These are phyloP conservation scores for Tardiomyces digboiensis DNA, from an alignment of 1,139 yeast genomes.

Conservation along the genomic window DNA sequence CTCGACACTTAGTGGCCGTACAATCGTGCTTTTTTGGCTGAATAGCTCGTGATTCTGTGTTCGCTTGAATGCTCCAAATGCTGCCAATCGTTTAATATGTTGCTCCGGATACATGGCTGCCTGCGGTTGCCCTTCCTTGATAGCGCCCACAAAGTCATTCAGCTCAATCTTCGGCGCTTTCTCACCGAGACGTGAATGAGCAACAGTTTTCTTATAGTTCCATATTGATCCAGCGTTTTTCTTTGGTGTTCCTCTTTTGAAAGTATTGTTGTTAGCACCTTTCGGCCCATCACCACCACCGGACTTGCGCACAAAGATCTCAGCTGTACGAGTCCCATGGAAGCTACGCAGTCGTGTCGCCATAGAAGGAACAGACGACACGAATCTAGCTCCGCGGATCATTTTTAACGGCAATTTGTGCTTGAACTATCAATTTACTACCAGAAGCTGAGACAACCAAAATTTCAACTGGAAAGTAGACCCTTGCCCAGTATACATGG, in stretches of 20 bases:
- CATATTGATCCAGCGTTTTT: slow-evolving; percentile 21
- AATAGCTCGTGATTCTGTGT: slow-evolving; percentile 46
- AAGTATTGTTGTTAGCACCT: slow-evolving; percentile 9
- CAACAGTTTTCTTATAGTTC: slow-evolving; percentile 22
- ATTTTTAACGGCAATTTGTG: not conserved
- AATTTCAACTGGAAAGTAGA: not conserved
- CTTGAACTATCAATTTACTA: slow-evolving; percentile 1
- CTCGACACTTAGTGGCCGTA: slow-evolving; percentile 26
- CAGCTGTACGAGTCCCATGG: not conserved
- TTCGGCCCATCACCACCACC: not conserved
- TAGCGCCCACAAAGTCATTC: slow-evolving; percentile 9
- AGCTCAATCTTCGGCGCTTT: slow-evolving; percentile 16
- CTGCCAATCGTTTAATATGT: slow-evolving; percentile 21
- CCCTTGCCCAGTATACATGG: too few relatives aligned
- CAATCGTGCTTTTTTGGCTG: slow-evolving; percentile 35
- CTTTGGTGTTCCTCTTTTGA: slow-evolving; percentile 22
- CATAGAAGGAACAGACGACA: not conserved
- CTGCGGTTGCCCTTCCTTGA: slow-evolving; percentile 8
- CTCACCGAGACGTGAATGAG: slow-evolving; percentile 17
- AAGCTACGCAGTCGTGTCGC: not conserved
- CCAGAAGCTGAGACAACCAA: slow-evolving; percentile 4
- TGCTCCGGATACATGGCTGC: slow-evolving; percentile 13
- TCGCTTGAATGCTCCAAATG: slow-evolving; percentile 37
- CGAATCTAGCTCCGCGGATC: not conserved
- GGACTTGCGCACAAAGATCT: not conserved